Conservation (phyloP, 495 filamentous ascomycete genomes). For the Bacidia rubella region DNA sequence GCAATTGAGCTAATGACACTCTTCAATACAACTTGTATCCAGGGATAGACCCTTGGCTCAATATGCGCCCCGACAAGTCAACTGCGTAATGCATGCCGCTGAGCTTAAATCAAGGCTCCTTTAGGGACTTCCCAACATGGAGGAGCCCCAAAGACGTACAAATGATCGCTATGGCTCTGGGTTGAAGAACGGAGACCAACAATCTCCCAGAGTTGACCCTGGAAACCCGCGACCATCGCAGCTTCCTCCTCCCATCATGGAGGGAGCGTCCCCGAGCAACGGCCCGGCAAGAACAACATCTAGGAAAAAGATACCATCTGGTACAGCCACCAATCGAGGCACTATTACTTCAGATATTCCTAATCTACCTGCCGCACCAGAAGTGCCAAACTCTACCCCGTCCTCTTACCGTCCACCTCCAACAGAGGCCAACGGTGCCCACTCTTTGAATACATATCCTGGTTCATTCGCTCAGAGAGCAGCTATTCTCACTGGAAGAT, state of each 20-base stretch:
- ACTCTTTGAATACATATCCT: conserved; percentile 4
- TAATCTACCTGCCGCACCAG: conserved; percentile 40
- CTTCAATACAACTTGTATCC: neutral
- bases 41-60: neutral
- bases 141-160: neutral
- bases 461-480: conserved; percentile 19
- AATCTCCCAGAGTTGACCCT: conserved; percentile 9
- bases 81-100: neutral
- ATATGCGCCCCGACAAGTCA: neutral
- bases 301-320: conserved; percentile 24
- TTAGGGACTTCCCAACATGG: neutral
- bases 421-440: conserved; percentile 23
- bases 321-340: conserved; percentile 13
- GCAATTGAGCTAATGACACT: too few species aligned
- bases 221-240: conserved; percentile 10
- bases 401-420: conserved; percentile 43
- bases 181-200: neutral
- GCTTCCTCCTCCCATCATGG: conserved; percentile 10
- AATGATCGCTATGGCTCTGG: neutral
- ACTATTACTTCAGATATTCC: neutral
- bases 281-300: conserved; percentile 28
- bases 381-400: conserved; percentile 43
- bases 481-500: conserved; percentile 10
- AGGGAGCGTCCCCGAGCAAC: conserved; percentile 21
- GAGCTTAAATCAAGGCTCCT: neutral